A percentile compares a stretch with the other conserved stretches of the same genome.
These are phyloP conservation scores for Colletotrichum cereale DNA, from an alignment of 2,329 filamentous ascomycete species.

Conservation along the genomic window DNA sequence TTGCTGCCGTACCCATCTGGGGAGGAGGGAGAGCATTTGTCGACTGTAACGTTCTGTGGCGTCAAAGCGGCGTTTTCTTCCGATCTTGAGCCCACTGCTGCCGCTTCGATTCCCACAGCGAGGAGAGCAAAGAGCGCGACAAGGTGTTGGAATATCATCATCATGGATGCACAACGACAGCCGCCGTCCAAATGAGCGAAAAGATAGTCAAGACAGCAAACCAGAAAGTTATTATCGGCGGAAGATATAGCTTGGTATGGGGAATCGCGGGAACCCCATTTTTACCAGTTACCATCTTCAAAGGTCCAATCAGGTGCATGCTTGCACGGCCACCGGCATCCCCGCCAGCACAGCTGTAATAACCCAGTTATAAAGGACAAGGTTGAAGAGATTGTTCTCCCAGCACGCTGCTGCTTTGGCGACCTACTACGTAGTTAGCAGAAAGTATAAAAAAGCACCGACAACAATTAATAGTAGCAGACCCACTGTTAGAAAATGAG, in stretches of 20 bases:
- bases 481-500: too few relatives aligned
- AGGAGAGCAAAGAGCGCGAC: conserved; percentile 7
- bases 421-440: not conserved
- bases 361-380: conserved; percentile 8
- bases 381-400: conserved; percentile 4
- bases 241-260: conserved; percentile 4
- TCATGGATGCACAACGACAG: conserved; percentile 7
- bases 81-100: not conserved
- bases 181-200: not conserved
- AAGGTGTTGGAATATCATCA: conserved; percentile 21
- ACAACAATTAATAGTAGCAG: too few relatives aligned
- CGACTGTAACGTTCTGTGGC: not conserved
- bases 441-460: too few relatives aligned
- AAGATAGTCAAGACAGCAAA: not conserved
- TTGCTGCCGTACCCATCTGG: conserved; percentile 1
- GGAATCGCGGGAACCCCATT: not conserved
- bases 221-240: not conserved
- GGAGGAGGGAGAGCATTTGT: not conserved
- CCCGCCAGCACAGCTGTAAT: not conserved
- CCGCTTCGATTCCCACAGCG: conserved; percentile 8
- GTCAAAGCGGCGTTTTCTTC: not conserved
- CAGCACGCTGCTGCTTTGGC: not conserved
- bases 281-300: not conserved
- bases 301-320: not conserved
- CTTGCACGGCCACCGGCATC: conserved; percentile 1